Percentiles rank a stretch among this genome's conserved stretches.
These are phyloP conservation scores for Termitomyces sp. DNA, from an alignment of 1,284 basidiomycete genomes.

Conservation along the genomic window DNA sequence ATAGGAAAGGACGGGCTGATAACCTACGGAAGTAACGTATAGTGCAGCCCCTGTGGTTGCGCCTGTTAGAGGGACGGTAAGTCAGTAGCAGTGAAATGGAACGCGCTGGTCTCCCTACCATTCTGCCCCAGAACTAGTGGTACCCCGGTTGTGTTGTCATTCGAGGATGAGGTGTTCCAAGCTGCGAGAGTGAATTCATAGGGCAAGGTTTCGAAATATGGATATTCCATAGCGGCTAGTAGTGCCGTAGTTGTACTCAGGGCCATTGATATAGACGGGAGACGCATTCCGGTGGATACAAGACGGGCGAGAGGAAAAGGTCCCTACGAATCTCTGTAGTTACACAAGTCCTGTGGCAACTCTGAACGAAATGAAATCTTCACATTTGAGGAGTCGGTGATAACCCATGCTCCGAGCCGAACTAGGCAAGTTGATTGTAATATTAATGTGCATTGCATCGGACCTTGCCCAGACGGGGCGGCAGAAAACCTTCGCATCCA, in stretches of 20 bases:
- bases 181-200: conserved; percentile 39
- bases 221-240: background rate
- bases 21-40: conserved; percentile 33
- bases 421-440: background rate
- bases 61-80: conserved; percentile 19
- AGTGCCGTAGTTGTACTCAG: background rate
- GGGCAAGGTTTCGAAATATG: conserved; percentile 13
- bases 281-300: background rate
- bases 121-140: conserved; percentile 39
- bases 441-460: background rate
- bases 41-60: conserved; percentile 29
- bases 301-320: background rate
- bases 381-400: background rate
- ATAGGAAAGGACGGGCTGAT: background rate
- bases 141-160: conserved; percentile 33
- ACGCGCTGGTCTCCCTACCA: conserved; percentile 20
- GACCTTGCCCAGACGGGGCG: background rate
- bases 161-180: conserved; percentile 28
- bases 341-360: background rate
- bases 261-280: background rate
- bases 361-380: background rate
- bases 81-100: background rate
- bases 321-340: background rate
- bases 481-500: background rate
- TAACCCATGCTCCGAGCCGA: background rate